Evolutionary conservation across 1,139 yeast species (phyloP).

Genomic region (Ogataea hybrid): DNA sequence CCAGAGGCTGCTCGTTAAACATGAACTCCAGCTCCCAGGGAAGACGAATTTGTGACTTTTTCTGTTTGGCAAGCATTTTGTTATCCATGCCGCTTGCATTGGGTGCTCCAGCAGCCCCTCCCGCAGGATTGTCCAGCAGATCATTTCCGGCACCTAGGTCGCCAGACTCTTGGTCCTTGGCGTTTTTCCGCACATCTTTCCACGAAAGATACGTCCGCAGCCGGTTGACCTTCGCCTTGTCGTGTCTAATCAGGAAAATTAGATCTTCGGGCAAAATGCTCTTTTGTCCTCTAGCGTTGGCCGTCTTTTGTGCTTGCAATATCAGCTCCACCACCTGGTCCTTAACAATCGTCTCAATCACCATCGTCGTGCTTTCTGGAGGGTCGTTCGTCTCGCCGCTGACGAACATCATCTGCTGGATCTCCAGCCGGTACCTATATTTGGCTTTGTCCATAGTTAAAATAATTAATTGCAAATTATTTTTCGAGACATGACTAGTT

Average conservation of each 20-base stretch:
- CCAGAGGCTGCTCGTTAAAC: no score
- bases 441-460: constrained; percentile 38
- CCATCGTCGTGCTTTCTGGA: constrained; percentile 83
- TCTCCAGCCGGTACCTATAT: constrained; percentile 77
- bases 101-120: no score
- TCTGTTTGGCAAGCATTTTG: no score
- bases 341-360: constrained; percentile 92
- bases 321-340: constrained; percentile 89
- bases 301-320: constrained; percentile 76
- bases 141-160: no score
- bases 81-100: no score
- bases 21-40: no score
- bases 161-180: no score
- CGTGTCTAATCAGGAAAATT: constrained; percentile 88
- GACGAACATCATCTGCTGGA: constrained; percentile 99
- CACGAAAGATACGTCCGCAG: constrained; percentile 88
- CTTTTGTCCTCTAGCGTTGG: constrained; percentile 77
- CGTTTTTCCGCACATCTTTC: no score
- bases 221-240: constrained; percentile 90
- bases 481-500: constrained; percentile 5
- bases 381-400: constrained; percentile 95
- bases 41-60: no score
- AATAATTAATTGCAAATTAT: constrained; percentile 1
- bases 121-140: no score
- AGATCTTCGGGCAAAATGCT: constrained; percentile 91